Base-by-base conservation (phyloP, 1,284 basidiomycete genomes). In the Hemileia vastatrix region DNA sequence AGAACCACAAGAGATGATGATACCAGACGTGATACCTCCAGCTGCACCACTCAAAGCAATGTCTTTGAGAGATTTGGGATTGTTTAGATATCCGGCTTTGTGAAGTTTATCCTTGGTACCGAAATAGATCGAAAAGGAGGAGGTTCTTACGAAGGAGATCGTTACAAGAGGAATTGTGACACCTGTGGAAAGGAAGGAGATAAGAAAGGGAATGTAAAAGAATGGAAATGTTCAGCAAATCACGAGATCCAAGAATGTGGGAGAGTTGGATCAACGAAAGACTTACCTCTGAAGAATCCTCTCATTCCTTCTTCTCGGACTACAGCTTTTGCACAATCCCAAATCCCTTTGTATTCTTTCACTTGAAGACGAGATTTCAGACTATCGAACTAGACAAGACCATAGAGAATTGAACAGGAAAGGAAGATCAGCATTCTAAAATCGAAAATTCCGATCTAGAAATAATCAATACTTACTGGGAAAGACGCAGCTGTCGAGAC, bases 91-190 rank as follows among this genome's bases (percentile, higher is more conserved):
- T 21, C 63, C 56, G 0, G 53, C 47, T 1, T 43, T 24, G 44
- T 84, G 83, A 69, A 89, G 86, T 67, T 83, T 81, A 66, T 89
- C 85, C 78, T 93, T 95, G 56, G 90, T 92, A 52, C 84, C 81
- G 57, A 85, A 89, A 77, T 95, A 96, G 70, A 96, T 94, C 13
- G 89, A 92, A 77, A 96, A 95, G 53, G 90, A 93, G 40, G 86
- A 85, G 82, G 77, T 78, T n/a, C 93, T 87, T 72, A 97, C 93
- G 73, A 94, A 92, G 4, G 91, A 93, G 71, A 98, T 97, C 5
- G 94, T 96, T 77, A 94, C 83, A 59, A 97, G 82, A 32, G 94
- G 94, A 70, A 97, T 90, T 82, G 89, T 88, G 59, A 77, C 75
- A 54, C 70, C 67, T 64, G 32, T 19, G 44, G 31, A 49, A 48